Evolutionary conservation across 257 asterid species (phyloP).

Genomic region (Vinca minor): DNA sequence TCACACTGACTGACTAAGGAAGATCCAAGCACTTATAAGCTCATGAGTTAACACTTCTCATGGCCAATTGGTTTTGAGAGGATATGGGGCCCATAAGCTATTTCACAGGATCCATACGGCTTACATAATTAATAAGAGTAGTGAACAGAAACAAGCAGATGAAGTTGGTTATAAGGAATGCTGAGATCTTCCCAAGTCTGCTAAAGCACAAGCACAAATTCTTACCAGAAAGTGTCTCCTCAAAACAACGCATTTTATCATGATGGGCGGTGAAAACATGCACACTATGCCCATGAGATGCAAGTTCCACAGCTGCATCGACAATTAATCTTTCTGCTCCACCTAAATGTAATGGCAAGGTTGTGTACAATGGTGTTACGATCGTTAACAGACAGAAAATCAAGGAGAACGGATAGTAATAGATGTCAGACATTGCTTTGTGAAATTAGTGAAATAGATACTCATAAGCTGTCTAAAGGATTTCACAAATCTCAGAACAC

Average conservation of each 20-base stretch:
- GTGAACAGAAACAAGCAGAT: not conserved
- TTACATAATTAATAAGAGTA: not conserved
- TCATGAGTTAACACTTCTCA: no score
- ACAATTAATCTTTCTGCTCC: conserved; percentile 98
- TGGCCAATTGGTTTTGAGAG: no score
- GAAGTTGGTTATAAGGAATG: not conserved
- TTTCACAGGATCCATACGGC: not conserved
- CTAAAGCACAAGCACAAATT: conserved; percentile 4
- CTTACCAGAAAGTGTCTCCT: conserved; percentile 82
- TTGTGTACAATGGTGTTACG: not conserved
- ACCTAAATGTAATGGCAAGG: conserved; percentile 34
- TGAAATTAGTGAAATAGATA: no score
- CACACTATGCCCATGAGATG: conserved; percentile 67
- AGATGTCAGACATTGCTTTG: not conserved
- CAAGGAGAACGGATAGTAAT: not conserved
- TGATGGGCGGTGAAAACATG: conserved; percentile 92
- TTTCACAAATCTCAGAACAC: not conserved
- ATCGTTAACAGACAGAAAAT: not conserved
- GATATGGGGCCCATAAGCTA: no score
- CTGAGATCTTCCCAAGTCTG: not conserved
- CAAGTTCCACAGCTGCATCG: conserved; percentile 87
- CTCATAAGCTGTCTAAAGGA: not conserved
- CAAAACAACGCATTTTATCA: conserved; percentile 77
- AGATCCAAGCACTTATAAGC: no score
- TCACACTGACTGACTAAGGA: no score